These are phyloP conservation scores for Rutstroemia sp. DNA, from an alignment of 2,329 filamentous ascomycete genomes.

Conservation along the genomic window DNA sequence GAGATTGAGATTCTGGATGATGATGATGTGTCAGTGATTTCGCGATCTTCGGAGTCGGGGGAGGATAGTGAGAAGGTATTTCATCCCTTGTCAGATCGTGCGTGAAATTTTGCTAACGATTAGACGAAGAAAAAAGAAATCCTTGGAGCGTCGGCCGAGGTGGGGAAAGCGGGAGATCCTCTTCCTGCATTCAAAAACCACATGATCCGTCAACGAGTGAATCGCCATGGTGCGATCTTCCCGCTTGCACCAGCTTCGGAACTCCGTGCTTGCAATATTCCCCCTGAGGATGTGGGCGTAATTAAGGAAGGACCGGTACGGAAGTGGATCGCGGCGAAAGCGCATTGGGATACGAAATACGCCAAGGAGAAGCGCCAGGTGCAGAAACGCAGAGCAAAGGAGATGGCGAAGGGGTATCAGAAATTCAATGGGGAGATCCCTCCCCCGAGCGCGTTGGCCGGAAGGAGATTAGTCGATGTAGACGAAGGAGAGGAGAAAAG, in stretches of 20 bases:
- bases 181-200: slow-evolving; percentile 72
- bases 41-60: slow-evolving; percentile 42
- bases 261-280: slow-evolving; percentile 57
- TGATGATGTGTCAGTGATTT: slow-evolving; percentile 68
- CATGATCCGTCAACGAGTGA: slow-evolving; percentile 89
- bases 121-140: slow-evolving; percentile 9
- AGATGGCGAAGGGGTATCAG: slow-evolving; percentile 65
- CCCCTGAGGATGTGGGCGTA: slow-evolving; percentile 61
- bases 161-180: slow-evolving; percentile 82
- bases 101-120: background rate
- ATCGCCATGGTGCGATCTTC: slow-evolving; percentile 67
- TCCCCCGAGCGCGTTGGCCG: slow-evolving; percentile 76
- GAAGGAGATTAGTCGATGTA: slow-evolving; percentile 48
- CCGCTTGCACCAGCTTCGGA: slow-evolving; percentile 57
- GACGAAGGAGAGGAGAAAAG: slow-evolving; percentile 43
- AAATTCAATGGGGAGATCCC: slow-evolving; percentile 64
- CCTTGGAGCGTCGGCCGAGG: slow-evolving; percentile 26
- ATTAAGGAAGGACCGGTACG: slow-evolving; percentile 72
- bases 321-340: slow-evolving; percentile 75
- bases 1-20: slow-evolving; percentile 78
- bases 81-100: background rate
- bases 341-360: slow-evolving; percentile 67
- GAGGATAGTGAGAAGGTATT: slow-evolving; percentile 23
- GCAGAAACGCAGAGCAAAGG: slow-evolving; percentile 65
- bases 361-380: slow-evolving; percentile 61